Conservation (phyloP, 2,329 filamentous ascomycete species). For the Exserohilum rostratum region DNA sequence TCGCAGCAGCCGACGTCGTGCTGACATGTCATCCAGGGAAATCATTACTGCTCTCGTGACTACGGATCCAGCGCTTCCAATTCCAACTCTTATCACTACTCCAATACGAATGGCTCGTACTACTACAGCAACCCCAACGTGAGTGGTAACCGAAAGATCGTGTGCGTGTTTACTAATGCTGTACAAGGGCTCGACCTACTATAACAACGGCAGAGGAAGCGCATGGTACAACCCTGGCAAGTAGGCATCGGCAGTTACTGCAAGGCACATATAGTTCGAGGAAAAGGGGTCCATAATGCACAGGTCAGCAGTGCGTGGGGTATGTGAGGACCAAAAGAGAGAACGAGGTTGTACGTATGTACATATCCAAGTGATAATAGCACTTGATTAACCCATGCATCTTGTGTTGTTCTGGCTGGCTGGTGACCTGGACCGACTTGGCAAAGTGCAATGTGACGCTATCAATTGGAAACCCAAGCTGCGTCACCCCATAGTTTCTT, state of each 20-base stretch:
- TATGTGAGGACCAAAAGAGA: neutral
- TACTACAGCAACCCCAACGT: constrained; percentile 47
- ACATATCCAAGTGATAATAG: neutral
- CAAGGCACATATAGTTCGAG: neutral
- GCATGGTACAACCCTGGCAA: constrained; percentile 37
- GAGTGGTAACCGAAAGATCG: neutral
- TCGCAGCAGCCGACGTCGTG: neutral
- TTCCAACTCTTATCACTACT: constrained; percentile 50
- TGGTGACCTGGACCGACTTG: neutral
- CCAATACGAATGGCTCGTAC: constrained; percentile 44
- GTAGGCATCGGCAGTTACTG: constrained; percentile 8
- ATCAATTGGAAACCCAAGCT: too few species aligned
- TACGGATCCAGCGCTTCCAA: constrained; percentile 45
- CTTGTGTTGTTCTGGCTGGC: constrained; percentile 9
- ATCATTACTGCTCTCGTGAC: constrained; percentile 50
- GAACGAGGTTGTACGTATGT: neutral
- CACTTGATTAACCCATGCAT: constrained; percentile 9
- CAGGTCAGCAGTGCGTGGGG: neutral
- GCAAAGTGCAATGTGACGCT: too few species aligned
- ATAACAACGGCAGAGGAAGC: constrained; percentile 45
- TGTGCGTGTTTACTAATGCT: neutral
- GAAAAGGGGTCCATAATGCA: neutral
- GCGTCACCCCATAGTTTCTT: too few species aligned
- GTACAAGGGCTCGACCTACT: constrained; percentile 43
- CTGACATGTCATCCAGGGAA: constrained; percentile 36